Base-by-base conservation (phyloP, 345 rosid species). In the Camelina laxa region DNA sequence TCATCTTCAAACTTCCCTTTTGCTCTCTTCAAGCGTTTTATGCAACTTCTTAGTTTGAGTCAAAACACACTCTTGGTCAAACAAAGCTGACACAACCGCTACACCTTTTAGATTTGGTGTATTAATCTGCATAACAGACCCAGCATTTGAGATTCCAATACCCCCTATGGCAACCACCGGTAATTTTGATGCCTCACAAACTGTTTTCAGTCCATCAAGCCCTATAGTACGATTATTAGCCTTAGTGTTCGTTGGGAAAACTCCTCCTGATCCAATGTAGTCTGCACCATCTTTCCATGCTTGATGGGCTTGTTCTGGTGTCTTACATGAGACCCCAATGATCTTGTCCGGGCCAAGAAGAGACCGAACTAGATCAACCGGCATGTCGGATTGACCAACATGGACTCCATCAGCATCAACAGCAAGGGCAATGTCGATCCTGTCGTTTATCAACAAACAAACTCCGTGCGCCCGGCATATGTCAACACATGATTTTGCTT, bases 101-200 rank as follows among this genome's bases (percentile, higher is more conserved):
- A 90, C 90, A 0, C 99, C 97, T 84, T 92, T 82, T 2, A 95
- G 89, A 78, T 81, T 92, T 8, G 89, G 81, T 5, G 62, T 61
- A 47, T 82, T 65, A 1, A 81, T 78, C 73, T 65, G 84, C 90
- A 89, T 82, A 54, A 95, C 90, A 20, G 77, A 44, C 3, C 55
- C 71, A 7, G 91, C 91, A 45, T 92, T 92, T 12, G 92, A 86
- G 41, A 83, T 68, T 22, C 84, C 85, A 0, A 95, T 89, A 31
- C 99, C 98, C 13, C 98, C 97, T 4, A 95, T 95, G 12, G 98
- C 97, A 63, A 92, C 98, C 35, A 92, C 97, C 0, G 96, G 98
- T 67, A 95, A 66, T 72, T 86, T 90, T 33, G 97, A 89, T 24
- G 98, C 81, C 75, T 77, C 20, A 17, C 99, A 95, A 24, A 95